phyloP scores from a whole-genome alignment of 441 rosid species.

The Gossypium schwendimanii region DNA sequence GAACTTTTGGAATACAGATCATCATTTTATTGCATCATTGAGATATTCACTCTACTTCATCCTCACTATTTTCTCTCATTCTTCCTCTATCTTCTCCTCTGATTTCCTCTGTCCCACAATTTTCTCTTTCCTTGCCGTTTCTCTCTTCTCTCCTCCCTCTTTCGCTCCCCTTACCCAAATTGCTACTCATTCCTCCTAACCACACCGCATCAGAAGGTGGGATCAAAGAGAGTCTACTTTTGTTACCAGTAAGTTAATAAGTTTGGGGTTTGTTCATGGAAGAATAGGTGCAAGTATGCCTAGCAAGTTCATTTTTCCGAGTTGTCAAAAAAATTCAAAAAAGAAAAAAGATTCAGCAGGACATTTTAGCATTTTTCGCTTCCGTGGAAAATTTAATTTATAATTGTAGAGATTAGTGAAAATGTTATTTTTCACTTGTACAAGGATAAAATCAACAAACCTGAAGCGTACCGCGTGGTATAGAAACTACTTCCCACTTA shows the following conservation, averaged over 20 bases:
- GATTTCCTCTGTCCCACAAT: neutral
- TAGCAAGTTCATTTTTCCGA: neutral
- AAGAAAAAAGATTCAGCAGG: no score
- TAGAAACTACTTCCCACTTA: conserved; percentile 62
- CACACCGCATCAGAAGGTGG: neutral
- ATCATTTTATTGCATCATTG: neutral
- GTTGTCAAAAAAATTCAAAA: neutral
- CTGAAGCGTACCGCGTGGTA: conserved; percentile 98
- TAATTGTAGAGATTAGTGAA: no score
- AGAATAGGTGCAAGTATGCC: neutral
- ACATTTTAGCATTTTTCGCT: no score
- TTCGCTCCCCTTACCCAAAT: neutral
- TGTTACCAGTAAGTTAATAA: neutral
- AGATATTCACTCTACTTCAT: neutral
- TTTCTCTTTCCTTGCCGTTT: neutral
- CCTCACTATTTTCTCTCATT: neutral
- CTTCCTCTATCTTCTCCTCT: neutral
- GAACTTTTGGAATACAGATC: neutral
- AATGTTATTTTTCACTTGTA: neutral
- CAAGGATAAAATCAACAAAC: conserved; percentile 38
- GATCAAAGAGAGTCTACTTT: neutral
- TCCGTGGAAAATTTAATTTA: no score
- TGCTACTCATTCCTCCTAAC: neutral
- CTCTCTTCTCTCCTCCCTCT: neutral
- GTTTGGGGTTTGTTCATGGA: neutral